Conservation (phyloP, 2,329 filamentous ascomycete species). For the Coleophoma cylindrospora region DNA sequence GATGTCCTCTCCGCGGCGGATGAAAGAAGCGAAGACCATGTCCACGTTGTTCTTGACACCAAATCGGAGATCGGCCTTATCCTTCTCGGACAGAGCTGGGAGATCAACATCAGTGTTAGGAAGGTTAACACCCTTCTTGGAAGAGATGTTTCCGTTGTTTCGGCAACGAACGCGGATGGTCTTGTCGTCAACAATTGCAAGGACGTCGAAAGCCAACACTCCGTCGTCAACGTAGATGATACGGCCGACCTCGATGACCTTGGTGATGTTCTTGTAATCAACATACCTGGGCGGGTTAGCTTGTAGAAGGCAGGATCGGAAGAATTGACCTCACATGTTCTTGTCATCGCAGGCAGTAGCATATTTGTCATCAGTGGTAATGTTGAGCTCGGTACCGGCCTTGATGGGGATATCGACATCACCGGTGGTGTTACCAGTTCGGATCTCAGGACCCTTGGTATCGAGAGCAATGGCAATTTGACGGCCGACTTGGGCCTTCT, state of each 20-base stretch:
- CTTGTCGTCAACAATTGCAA: conserved; percentile 82
- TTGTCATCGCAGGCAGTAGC: conserved; percentile 76
- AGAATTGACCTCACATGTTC: conserved; percentile 70
- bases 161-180: conserved; percentile 81
- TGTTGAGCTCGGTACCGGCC: conserved; percentile 81
- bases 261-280: conserved; percentile 99
- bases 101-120: conserved; percentile 98
- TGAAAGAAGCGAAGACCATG: conserved; percentile 99
- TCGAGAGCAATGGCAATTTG: conserved; percentile 92
- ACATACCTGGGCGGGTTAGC: conserved; percentile 61
- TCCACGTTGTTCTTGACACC: conserved; percentile 98
- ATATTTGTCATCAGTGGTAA: conserved; percentile 95
- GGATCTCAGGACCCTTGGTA: conserved; percentile 80
- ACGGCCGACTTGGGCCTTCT: conserved; percentile 70
- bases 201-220: conserved; percentile 92
- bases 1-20: conserved; percentile 91
- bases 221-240: conserved; percentile 98
- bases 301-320: neutral
- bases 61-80: conserved; percentile 88
- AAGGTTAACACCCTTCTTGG: conserved; percentile 98
- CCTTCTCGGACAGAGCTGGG: conserved; percentile 95
- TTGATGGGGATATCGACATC: conserved; percentile 77
- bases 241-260: conserved; percentile 87
- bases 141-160: conserved; percentile 99
- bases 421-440: conserved; percentile 68